These are phyloP conservation scores for Brasilioporus rufonigricans DNA, from an alignment of 768 basidiomycete species.

Conservation along the genomic window DNA sequence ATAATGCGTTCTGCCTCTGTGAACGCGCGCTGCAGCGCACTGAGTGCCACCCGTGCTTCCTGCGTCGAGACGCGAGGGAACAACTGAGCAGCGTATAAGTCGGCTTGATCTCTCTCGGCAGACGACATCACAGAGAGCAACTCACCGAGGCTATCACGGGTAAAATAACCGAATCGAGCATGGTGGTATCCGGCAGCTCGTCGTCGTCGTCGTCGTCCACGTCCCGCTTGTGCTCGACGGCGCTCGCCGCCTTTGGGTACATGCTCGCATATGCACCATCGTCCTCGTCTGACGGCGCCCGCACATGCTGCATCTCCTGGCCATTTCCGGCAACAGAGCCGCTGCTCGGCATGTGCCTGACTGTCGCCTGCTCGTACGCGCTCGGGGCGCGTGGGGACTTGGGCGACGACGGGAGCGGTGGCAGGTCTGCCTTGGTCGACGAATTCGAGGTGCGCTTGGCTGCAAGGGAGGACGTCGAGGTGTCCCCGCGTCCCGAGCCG, in stretches of 20 bases:
- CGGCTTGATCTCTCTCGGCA: neutral
- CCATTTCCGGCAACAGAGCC: constrained; percentile 18
- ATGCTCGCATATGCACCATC: constrained; percentile 55
- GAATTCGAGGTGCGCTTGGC: constrained; percentile 36
- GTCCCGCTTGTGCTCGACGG: constrained; percentile 36
- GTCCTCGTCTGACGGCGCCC: constrained; percentile 62
- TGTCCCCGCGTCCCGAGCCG: constrained; percentile 41
- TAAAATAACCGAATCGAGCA: constrained; percentile 92
- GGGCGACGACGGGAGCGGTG: constrained; percentile 50
- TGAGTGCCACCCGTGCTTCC: constrained; percentile 84
- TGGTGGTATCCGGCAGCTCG: constrained; percentile 74
- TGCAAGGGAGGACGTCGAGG: constrained; percentile 37
- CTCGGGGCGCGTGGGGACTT: constrained; percentile 34
- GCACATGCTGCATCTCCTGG: constrained; percentile 35
- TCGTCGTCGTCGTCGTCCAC: constrained; percentile 52
- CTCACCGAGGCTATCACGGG: constrained; percentile 95
- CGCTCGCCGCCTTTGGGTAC: constrained; percentile 44
- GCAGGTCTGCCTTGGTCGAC: constrained; percentile 58
- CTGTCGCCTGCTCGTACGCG: constrained; percentile 61
- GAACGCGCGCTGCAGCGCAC: constrained; percentile 85
- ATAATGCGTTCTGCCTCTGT: constrained; percentile 94
- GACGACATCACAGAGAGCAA: constrained; percentile 3
- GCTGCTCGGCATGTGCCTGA: constrained; percentile 52
- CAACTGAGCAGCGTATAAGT: constrained; percentile 48
- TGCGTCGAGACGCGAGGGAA: constrained; percentile 92